Conservation (phyloP, 768 basidiomycete genomes). For the Fomitopsis serialis region DNA sequence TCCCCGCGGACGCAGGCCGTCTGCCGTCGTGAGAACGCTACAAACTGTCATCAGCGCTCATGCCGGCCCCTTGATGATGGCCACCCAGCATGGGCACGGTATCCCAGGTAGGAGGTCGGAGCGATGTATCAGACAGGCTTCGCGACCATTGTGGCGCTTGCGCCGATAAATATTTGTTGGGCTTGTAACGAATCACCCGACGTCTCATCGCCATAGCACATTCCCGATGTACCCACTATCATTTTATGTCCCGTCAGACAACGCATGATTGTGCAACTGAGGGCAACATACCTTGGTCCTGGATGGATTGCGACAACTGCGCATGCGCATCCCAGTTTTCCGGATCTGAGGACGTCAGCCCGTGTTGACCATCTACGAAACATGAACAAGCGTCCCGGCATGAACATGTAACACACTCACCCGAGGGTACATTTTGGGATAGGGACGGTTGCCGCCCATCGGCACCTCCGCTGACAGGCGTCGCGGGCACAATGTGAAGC, state of each 20-base stretch:
- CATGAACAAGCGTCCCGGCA: too few relatives aligned
- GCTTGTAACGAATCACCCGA: constrained; percentile 6
- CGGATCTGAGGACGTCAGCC: constrained; percentile 2
- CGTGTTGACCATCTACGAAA: constrained; percentile 5
- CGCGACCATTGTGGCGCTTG: constrained; percentile 37
- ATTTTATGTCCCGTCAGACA: constrained; percentile 12
- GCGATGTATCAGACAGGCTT: constrained; percentile 57
- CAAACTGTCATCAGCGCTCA: constrained; percentile 22
- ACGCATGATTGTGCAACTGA: constrained; percentile 9
- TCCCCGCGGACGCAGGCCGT: constrained; percentile 18
- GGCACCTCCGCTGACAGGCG: constrained; percentile 65
- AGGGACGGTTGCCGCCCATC: constrained; percentile 39
- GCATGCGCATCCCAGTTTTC: constrained; percentile 1
- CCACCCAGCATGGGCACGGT: constrained; percentile 24
- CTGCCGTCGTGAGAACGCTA: constrained; percentile 32
- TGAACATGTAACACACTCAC: too few relatives aligned
- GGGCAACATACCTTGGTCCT: background rate
- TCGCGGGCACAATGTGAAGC: constrained; percentile 79
- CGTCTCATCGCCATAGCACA: constrained; percentile 10
- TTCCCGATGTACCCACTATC: constrained; percentile 7
- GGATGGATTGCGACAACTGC: background rate
- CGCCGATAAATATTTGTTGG: constrained; percentile 26
- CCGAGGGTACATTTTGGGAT: constrained; percentile 32
- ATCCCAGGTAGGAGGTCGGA: constrained; percentile 53
- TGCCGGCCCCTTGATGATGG: constrained; percentile 27